Base-by-base conservation (phyloP, 2,329 filamentous ascomycete genomes). In the Penicillium nordicum region DNA sequence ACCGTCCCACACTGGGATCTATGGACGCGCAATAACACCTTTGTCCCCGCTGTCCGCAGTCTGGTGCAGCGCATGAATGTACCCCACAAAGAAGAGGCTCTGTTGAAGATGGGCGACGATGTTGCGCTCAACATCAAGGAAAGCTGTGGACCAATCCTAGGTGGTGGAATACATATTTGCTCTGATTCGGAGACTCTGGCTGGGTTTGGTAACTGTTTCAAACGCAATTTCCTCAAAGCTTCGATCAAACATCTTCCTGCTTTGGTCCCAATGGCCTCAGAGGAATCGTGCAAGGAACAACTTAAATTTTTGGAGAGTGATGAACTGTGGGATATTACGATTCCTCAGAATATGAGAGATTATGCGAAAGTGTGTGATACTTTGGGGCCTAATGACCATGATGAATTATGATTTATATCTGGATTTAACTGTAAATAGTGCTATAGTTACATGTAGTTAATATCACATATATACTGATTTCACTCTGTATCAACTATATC, bases 21-120 rank as follows among this genome's bases (percentile, higher is more conserved):
- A 38, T 72, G 70, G 69, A 71, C 69, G n/a, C 69, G 69, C 53
- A 71, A 72, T 55, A 69, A 72, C 55, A 67, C 68, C 38, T 72
- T 72, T 53, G 65, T 71, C 8, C 69, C 69, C 25, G 70, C 70
- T n/a, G 69, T 72, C n/a, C 70, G 68, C 56, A 68, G 61, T 49
- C 49, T 71, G 14, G 67, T 70, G 63, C 62, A 59, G n/a, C 64
- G 66, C 46, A 61, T 71, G 57, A 63, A 71, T 29, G 60, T 67
- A 14, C 68, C 67, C 10, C 66, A 66, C 12, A 61, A 71, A 37
- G 69, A 72, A 50, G 67, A 65, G 10, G 64, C 64, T 18, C 58
- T 72, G 43, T 45, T 72, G 25, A 66, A 69, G 45, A 66, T 72
- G 62, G 70, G 69, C 45, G 70, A 72, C 47, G 68, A 72, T n/a